Evolutionary conservation across 2,329 filamentous ascomycete species (phyloP).

Genomic region (Dactylonectria macrodidyma): DNA sequence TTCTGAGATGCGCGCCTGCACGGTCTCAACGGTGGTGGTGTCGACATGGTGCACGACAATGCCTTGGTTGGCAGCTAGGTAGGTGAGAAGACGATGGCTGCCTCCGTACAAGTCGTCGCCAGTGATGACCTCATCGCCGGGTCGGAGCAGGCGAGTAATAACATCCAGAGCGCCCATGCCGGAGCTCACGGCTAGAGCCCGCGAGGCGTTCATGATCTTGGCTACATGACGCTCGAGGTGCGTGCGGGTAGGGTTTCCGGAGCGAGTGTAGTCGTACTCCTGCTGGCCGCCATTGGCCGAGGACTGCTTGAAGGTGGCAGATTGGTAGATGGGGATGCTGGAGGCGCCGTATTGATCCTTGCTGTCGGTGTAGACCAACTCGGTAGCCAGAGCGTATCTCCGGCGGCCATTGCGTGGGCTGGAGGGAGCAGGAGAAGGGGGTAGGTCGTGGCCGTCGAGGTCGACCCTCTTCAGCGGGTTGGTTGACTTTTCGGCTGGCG

Average conservation of each 20-base stretch:
- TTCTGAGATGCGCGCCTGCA: conserved; percentile 76
- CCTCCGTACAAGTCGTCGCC: conserved; percentile 98
- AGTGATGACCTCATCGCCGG: conserved; percentile 96
- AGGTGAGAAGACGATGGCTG: conserved; percentile 93
- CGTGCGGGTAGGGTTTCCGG: conserved; percentile 95
- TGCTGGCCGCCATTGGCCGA: conserved; percentile 82
- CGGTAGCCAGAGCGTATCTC: conserved; percentile 94
- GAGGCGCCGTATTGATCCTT: conserved; percentile 98
- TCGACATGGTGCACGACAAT: conserved; percentile 98
- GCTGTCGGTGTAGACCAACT: conserved; percentile 95
- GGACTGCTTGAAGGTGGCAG: conserved; percentile 96
- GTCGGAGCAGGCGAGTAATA: conserved; percentile 89
- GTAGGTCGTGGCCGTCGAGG: conserved; percentile 86
- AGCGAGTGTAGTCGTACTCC: conserved; percentile 99
- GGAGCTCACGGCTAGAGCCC: conserved; percentile 92
- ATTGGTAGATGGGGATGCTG: conserved; percentile 98
- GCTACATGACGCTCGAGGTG: conserved; percentile 97
- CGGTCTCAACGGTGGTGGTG: conserved; percentile 83
- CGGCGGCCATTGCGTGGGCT: conserved; percentile 85
- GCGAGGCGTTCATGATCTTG: conserved; percentile 97
- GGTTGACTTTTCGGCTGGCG: conserved; percentile 50
- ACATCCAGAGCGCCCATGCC: conserved; percentile 98
- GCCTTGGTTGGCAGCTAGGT: conserved; percentile 88
- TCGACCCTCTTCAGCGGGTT: conserved; percentile 74
- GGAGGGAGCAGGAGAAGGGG: conserved; percentile 93